These are phyloP conservation scores for Penicillium sp. DNA, from an alignment of 2,329 filamentous ascomycete genomes.

Conservation along the genomic window DNA sequence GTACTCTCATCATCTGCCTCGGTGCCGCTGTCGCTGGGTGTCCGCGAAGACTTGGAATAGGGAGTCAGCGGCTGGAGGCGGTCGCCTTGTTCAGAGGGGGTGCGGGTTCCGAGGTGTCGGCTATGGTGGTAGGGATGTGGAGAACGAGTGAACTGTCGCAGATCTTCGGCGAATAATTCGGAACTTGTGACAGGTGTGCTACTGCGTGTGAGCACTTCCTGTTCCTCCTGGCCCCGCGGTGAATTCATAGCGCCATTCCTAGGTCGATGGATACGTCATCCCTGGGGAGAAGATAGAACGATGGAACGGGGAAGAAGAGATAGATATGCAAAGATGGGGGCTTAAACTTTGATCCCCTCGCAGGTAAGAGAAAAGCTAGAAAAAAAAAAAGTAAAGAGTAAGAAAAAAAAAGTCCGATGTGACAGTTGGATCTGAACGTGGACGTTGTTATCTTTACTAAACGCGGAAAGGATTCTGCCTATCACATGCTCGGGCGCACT, in stretches of 20 bases:
- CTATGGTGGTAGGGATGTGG: constrained; percentile 69
- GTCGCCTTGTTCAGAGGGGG: constrained; percentile 37
- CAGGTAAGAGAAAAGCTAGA: neutral
- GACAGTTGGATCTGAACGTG: neutral
- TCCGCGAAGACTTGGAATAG: constrained; percentile 54
- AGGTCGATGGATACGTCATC: constrained; percentile 32
- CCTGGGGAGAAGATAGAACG: constrained; percentile 10
- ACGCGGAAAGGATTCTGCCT: constrained; percentile 23
- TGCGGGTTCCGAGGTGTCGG: constrained; percentile 58
- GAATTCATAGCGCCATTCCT: constrained; percentile 38
- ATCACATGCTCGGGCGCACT: constrained; percentile 23
- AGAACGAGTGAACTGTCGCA: constrained; percentile 60
- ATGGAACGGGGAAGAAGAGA: neutral
- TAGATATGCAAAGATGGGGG: neutral
- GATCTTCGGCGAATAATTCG: constrained; percentile 23
- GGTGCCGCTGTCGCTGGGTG: constrained; percentile 84
- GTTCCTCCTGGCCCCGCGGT: constrained; percentile 31
- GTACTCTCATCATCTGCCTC: constrained; percentile 91
- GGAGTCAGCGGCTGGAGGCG: constrained; percentile 25
- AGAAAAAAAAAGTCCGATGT: neutral
- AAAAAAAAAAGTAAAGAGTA: neutral
- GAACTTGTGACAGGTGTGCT: constrained; percentile 20
- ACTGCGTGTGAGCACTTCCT: constrained; percentile 21
- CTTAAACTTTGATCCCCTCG: neutral
- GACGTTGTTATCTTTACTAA: constrained; percentile 23